A percentile compares a stretch with the other conserved stretches of the same genome.
Evolutionary conservation across 192 early-diverging fungal genomes (phyloP).

Genomic region (Coemansia furcata): DNA sequence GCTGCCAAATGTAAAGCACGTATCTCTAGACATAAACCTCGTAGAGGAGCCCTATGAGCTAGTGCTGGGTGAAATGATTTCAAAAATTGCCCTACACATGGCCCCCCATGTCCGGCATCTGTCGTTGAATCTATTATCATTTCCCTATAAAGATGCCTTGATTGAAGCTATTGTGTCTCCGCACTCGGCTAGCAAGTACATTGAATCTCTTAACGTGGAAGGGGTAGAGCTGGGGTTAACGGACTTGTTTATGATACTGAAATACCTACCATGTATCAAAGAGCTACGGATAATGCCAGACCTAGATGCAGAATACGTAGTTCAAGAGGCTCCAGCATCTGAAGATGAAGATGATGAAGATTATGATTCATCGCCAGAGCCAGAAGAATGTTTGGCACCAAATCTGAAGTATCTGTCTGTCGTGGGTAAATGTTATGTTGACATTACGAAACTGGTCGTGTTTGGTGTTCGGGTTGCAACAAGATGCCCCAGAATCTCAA

Average conservation of each 20-base stretch:
- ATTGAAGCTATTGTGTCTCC: slow-evolving; percentile 1
- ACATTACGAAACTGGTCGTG: neutral
- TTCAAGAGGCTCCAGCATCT: neutral
- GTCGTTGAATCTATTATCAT: neutral
- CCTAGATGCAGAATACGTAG: neutral
- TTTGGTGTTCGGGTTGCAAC: neutral
- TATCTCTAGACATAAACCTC: neutral
- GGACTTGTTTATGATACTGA: neutral
- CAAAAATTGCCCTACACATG: slow-evolving; percentile 4
- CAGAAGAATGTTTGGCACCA: neutral
- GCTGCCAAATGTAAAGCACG: neutral
- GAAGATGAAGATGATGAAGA: neutral
- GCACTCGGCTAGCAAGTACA: neutral
- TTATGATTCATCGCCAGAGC: neutral
- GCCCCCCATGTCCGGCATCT: neutral
- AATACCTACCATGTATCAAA: neutral
- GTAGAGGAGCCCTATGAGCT: neutral
- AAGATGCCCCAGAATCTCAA: neutral
- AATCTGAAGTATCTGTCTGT: neutral
- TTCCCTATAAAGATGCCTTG: neutral
- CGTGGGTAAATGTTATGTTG: neutral
- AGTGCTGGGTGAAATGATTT: neutral
- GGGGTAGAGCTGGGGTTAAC: neutral
- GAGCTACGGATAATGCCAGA: neutral
- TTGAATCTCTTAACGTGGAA: neutral